Conservation (phyloP, 345 rosid genomes). For the Aquilaria malaccensis region DNA sequence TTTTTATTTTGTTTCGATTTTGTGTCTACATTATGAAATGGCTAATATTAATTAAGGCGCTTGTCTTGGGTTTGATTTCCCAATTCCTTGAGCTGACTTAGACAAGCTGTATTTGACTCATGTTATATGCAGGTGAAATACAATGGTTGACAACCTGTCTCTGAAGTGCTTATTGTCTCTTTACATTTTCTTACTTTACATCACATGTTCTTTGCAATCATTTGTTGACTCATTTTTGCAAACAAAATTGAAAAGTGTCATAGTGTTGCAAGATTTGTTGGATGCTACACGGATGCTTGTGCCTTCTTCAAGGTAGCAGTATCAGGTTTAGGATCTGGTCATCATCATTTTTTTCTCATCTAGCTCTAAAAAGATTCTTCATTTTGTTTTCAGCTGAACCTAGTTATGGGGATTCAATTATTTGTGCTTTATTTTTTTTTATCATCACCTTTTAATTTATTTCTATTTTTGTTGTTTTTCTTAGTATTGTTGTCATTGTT, state of each 20-base stretch:
- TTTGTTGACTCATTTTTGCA: slow-evolving; percentile 20
- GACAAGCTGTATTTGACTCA: too few relatives aligned
- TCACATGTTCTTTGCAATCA: slow-evolving; percentile 2
- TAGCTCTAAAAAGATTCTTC: too few relatives aligned
- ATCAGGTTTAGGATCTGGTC: slow-evolving; percentile 1
- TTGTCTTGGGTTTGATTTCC: too few relatives aligned
- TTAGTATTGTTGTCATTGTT: neutral
- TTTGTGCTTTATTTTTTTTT: too few relatives aligned
- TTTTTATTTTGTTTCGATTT: too few relatives aligned
- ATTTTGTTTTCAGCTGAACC: too few relatives aligned
- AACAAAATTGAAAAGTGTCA: slow-evolving; percentile 90
- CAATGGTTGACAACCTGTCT: slow-evolving; percentile 82
- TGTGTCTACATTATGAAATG: too few relatives aligned
- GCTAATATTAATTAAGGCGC: too few relatives aligned
- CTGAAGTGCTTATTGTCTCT: slow-evolving; percentile 44
- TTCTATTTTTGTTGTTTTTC: too few relatives aligned
- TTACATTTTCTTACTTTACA: neutral
- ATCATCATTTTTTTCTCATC: too few relatives aligned
- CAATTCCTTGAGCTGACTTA: too few relatives aligned
- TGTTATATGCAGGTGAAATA: slow-evolving; percentile 33
- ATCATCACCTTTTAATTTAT: neutral
- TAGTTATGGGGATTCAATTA: too few relatives aligned
- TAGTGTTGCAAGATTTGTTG: slow-evolving; percentile 85
- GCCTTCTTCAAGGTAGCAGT: slow-evolving; percentile 69
- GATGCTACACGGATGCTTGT: slow-evolving; percentile 90